A percentile compares a stretch with the other conserved stretches of the same genome.
phyloP scores from a whole-genome alignment of 2,329 filamentous ascomycete species.

The Trichoderma koningii region DNA sequence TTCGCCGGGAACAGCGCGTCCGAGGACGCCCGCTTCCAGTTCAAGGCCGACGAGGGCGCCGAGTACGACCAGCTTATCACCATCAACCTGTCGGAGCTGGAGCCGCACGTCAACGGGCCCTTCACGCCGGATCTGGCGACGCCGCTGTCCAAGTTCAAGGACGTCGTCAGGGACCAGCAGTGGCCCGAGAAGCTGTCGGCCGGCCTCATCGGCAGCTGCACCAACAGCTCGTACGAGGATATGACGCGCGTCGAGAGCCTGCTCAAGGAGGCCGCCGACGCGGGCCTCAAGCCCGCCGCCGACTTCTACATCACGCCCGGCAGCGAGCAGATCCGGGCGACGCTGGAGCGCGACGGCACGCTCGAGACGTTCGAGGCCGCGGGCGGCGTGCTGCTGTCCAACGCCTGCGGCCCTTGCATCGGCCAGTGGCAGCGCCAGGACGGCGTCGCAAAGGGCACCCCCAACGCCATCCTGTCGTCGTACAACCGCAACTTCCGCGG shows the following conservation, averaged over 20 bases:
- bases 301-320: slow-evolving; percentile 97
- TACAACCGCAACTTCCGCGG: slow-evolving; percentile 99
- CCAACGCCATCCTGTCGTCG: slow-evolving; percentile 92
- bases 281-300: slow-evolving; percentile 85
- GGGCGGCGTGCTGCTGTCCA: slow-evolving; percentile 87
- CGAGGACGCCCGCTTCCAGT: slow-evolving; percentile 58
- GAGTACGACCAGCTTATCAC: slow-evolving; percentile 89
- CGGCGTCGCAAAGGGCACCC: slow-evolving; percentile 76
- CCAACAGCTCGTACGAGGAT: slow-evolving; percentile 97
- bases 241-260: slow-evolving; percentile 95
- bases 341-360: slow-evolving; percentile 84
- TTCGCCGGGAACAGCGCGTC: slow-evolving; percentile 49
- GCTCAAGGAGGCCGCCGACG: slow-evolving; percentile 84
- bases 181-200: slow-evolving; percentile 93
- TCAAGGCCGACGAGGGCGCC: slow-evolving; percentile 77
- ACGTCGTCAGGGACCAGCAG: slow-evolving; percentile 76
- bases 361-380: slow-evolving; percentile 82
- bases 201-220: slow-evolving; percentile 95
- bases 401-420: slow-evolving; percentile 92
- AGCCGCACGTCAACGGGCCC: slow-evolving; percentile 96
- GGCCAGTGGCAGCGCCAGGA: slow-evolving; percentile 95
- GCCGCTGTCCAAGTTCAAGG: slow-evolving; percentile 85
- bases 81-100: slow-evolving; percentile 85
- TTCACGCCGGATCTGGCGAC: slow-evolving; percentile 96
- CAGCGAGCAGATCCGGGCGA: slow-evolving; percentile 94